Evolutionary conservation across 2,329 filamentous ascomycete species (phyloP).

Genomic region (Talaromyces amestolkiae): DNA sequence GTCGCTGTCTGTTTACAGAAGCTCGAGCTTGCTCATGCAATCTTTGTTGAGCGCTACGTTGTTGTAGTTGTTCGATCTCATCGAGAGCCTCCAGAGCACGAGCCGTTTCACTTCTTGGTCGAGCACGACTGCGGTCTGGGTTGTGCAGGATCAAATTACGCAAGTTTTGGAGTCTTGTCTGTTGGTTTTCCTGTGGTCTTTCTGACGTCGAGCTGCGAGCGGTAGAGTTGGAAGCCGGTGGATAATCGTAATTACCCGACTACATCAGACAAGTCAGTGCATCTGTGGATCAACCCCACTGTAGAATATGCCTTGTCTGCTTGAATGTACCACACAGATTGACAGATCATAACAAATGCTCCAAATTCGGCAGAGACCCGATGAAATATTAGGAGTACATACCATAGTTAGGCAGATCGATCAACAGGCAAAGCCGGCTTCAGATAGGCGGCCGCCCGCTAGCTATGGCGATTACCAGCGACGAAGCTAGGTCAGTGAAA

Average conservation of each 20-base stretch:
- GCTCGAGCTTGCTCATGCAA: constrained; percentile 28
- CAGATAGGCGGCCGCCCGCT: not conserved
- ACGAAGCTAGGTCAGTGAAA: not conserved
- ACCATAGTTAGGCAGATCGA: not conserved
- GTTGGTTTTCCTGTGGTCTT: constrained; percentile 25
- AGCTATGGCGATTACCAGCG: constrained; percentile 4
- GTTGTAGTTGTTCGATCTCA: constrained; percentile 36
- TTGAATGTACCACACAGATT: not conserved
- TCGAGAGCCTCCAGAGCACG: constrained; percentile 40
- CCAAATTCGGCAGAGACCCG: not conserved
- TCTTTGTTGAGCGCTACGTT: constrained; percentile 27
- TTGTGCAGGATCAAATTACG: constrained; percentile 34
- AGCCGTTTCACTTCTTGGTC: constrained; percentile 27
- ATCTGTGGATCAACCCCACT: not conserved
- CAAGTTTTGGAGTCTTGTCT: constrained; percentile 35
- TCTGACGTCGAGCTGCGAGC: constrained; percentile 26
- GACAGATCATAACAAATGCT: not conserved
- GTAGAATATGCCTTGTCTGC: not conserved
- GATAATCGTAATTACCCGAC: constrained; percentile 46
- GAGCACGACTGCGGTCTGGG: constrained; percentile 32
- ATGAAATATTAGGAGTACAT: not conserved
- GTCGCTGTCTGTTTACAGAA: constrained; percentile 23
- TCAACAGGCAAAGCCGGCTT: not conserved
- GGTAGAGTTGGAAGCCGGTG: constrained; percentile 37
- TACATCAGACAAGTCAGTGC: constrained; percentile 27